These are phyloP conservation scores for Sphagnum magellanicum DNA, from an alignment of 228 moss, liverwort and hornwort species.

Conservation along the genomic window DNA sequence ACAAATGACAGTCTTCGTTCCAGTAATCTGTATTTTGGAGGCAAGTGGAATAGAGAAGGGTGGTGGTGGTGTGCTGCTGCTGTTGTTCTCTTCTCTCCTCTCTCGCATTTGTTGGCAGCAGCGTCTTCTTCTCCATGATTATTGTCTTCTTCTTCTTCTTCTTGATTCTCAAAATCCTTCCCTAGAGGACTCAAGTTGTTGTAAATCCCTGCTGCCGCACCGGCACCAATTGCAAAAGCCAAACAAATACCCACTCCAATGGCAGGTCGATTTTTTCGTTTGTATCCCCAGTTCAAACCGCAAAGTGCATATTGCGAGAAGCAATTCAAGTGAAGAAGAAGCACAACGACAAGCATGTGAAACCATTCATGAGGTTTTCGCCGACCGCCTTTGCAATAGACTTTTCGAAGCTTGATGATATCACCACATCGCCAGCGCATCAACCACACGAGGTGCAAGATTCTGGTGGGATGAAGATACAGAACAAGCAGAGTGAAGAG, in stretches of 20 bases:
- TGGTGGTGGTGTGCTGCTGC: background rate
- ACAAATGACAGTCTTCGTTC: constrained; percentile 68
- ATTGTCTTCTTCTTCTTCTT: constrained; percentile 5
- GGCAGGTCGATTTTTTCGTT: constrained; percentile 61
- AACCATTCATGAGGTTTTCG: constrained; percentile 87
- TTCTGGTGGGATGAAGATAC: constrained; percentile 36
- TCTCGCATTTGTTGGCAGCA: constrained; percentile 12
- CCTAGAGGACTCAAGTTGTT: constrained; percentile 73
- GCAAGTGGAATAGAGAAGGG: constrained; percentile 18
- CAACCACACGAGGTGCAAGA: constrained; percentile 39
- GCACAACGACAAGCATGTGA: constrained; percentile 76
- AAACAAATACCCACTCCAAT: constrained; percentile 67
- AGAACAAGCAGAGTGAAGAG: constrained; percentile 52
- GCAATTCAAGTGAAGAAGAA: constrained; percentile 75
- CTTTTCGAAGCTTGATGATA: constrained; percentile 54
- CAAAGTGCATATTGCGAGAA: constrained; percentile 73
- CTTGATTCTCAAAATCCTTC: constrained; percentile 45
- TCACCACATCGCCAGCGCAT: constrained; percentile 51
- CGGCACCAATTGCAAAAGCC: constrained; percentile 48
- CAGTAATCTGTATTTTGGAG: constrained; percentile 51
- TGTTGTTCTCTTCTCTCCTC: constrained; percentile 9
- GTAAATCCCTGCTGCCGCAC: constrained; percentile 72
- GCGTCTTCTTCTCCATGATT: constrained; percentile 13
- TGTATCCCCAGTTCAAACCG: constrained; percentile 84
- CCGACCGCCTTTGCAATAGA: constrained; percentile 68